Conservation (phyloP, 2,329 filamentous ascomycete species). For the Magnaporthales sp. region DNA sequence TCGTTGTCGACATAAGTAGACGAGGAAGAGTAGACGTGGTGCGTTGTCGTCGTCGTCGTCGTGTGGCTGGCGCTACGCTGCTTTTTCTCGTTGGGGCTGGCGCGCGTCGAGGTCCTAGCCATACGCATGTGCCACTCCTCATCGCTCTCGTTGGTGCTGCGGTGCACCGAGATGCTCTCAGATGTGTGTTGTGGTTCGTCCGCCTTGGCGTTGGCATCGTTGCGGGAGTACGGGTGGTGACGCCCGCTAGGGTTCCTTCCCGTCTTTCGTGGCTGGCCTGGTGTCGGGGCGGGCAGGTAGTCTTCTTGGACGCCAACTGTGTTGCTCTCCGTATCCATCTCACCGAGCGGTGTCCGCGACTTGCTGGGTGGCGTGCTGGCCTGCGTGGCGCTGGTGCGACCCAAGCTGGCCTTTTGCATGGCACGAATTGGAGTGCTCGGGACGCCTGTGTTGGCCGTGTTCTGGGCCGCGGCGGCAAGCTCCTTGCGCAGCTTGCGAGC, state of each 20-base stretch:
- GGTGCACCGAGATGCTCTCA: slow-evolving; percentile 53
- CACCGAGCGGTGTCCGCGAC: slow-evolving; percentile 78
- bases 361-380: slow-evolving; percentile 77
- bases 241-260: slow-evolving; percentile 48
- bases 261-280: slow-evolving; percentile 89
- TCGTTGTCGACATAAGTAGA: slow-evolving; percentile 53
- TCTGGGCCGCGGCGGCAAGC: slow-evolving; percentile 30
- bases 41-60: slow-evolving; percentile 56
- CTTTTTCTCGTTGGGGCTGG: slow-evolving; percentile 35
- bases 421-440: slow-evolving; percentile 54
- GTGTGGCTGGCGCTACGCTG: slow-evolving; percentile 65
- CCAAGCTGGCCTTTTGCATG: slow-evolving; percentile 48
- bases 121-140: slow-evolving; percentile 76
- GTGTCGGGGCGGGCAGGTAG: slow-evolving; percentile 88
- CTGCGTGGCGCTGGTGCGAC: slow-evolving; percentile 40
- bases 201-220: slow-evolving; percentile 36
- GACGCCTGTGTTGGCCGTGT: slow-evolving; percentile 16
- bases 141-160: slow-evolving; percentile 64
- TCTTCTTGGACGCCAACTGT: slow-evolving; percentile 70
- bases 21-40: slow-evolving; percentile 28
- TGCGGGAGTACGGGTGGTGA: slow-evolving; percentile 55
- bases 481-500: slow-evolving; percentile 58
- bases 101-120: slow-evolving; percentile 45
- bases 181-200: slow-evolving; percentile 37
- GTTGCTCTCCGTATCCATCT: slow-evolving; percentile 75